A percentile compares a stretch with the other conserved stretches of the same genome.
Conservation (phyloP, 441 rosid genomes). For the Adansonia rubrostipa region DNA sequence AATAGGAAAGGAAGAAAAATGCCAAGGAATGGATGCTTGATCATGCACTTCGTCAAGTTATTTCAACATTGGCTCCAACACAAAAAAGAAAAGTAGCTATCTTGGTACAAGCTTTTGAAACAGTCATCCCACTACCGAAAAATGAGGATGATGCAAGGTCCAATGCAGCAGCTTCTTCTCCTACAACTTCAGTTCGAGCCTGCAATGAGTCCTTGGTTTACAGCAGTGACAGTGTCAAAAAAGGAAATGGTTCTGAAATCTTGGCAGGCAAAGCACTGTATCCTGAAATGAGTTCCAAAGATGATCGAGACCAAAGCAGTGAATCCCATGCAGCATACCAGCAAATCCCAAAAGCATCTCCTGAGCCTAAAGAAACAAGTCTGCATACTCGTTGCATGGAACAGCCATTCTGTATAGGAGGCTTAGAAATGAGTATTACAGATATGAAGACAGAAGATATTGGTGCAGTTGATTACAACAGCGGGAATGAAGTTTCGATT, state of each 20-base stretch:
- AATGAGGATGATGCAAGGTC: conserved; percentile 21
- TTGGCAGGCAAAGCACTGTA: conserved; percentile 19
- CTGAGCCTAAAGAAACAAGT: conserved; percentile 29
- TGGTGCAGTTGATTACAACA: conserved; percentile 24
- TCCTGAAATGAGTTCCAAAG: conserved; percentile 30
- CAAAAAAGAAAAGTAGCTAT: conserved; percentile 83
- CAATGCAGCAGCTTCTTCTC: conserved; percentile 35
- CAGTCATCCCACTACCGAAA: conserved; percentile 50
- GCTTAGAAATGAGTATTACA: conserved; percentile 25
- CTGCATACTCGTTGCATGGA: conserved; percentile 4
- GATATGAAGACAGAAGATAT: conserved; percentile 31
- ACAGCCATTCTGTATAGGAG: not conserved
- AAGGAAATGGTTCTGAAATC: conserved; percentile 24
- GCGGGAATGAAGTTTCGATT: conserved; percentile 15
- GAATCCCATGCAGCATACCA: conserved; percentile 18
- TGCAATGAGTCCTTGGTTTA: conserved; percentile 19
- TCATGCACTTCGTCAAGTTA: conserved; percentile 84
- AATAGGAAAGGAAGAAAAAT: conserved; percentile 57
- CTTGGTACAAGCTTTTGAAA: conserved; percentile 91
- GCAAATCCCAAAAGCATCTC: conserved; percentile 22
- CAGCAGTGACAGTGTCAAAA: conserved; percentile 16
- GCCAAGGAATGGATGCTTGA: conserved; percentile 97
- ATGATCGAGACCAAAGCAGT: conserved; percentile 24
- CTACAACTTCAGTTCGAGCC: conserved; percentile 33
- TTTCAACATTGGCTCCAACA: conserved; percentile 72